Evolutionary conservation across 352 stramenopile genomes (phyloP), one percentile per base, ranked within the genome.

Genomic region (Blastocystis hominis): DNA sequence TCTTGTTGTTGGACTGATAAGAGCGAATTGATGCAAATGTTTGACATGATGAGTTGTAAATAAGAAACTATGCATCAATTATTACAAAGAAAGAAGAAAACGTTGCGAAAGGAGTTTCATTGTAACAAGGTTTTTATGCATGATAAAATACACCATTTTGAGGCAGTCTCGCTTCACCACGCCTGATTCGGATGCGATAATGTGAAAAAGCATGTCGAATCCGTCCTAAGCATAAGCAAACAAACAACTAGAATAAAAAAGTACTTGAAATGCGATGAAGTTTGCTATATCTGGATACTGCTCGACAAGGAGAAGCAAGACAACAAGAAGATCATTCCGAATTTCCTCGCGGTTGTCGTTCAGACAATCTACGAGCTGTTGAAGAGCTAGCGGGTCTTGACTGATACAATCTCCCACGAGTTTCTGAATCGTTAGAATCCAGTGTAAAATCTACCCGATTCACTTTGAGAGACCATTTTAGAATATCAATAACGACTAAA

Each of bases 201-300:
- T 84, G 34, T 53, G 72, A n/a, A 84, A 84, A 5, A 84, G 53
- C 56, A 84, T 69, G 34, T 84, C 72, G 38, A 84, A 84, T n/a
- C 72, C 72, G 44, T 84, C 72, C 62, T 72, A 72, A 20, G 9
- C 9, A 15, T 50, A 42, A 72, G 1, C 1, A 6, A 42, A 10
- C 20, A 0, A 38, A 15, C 44, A 17, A 17, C 9, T 7, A 7
- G 17, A 30, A 30, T 30, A 30, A 30, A 30, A 20, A 59, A n/a
- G 24, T 15, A 72, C 62, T 53, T 84, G 72, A 44, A 84, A 84
- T 9, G 72, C 72, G n/a, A 84, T 68, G 4, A 84, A 84, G 36
- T 84, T 84, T 2, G 72, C 72, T 53, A 84, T 68, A 46, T 84
- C 72, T 5, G 72, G 72, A 84, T 69, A 84, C 30, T 69, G 34